Base-by-base conservation (phyloP, 768 basidiomycete species). In the Lepiota venenata region DNA sequence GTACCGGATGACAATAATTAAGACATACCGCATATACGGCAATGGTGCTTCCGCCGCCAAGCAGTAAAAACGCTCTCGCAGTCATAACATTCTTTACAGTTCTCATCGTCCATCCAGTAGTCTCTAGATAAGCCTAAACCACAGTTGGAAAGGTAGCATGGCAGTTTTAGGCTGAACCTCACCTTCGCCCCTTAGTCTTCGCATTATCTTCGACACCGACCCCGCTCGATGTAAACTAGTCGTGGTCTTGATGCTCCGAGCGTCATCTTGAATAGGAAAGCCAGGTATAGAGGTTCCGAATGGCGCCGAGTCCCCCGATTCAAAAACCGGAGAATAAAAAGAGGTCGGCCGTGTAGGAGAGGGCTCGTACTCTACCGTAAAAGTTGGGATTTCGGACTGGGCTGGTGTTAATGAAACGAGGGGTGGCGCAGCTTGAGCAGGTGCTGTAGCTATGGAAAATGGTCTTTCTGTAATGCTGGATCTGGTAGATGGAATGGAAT, bases 41-140 rank as follows among this genome's bases (percentile, higher is more conserved):
- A 99, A 66, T 99, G 97, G 63, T 99, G 97, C 68, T 95, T 97
- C 58, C 97, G 75, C 49, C 95, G 74, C 92, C 93, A 98, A 2
- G 94, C 82, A 0, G 93, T 92, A 71, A 99, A 99, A 46, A 90
- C 78, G 59, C 90, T 91, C 69, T 93, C 92, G 74, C 94, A 97
- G 68, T 95, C 94, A 66, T 93, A 96, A 64, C 94, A 96, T 63
- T 97, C 93, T 65, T 89, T 97, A 63, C 91, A 92, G 52, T 90
- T 88, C 63, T 93, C 93, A 64, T 98, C 95, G 57, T 93, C 91
- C 94, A 98, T 98, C 97, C 97, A 99, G 65, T 98, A 98, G 64
- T 97, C 92, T 58, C 87, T 84, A 20, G 91, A 92, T 16, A 96
- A 65, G n/a, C 91, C 91, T 92, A 48, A 32, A 45, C 47, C 48